Conservation (phyloP, 768 basidiomycete species). For the Cystofilobasidium ferigula region DNA sequence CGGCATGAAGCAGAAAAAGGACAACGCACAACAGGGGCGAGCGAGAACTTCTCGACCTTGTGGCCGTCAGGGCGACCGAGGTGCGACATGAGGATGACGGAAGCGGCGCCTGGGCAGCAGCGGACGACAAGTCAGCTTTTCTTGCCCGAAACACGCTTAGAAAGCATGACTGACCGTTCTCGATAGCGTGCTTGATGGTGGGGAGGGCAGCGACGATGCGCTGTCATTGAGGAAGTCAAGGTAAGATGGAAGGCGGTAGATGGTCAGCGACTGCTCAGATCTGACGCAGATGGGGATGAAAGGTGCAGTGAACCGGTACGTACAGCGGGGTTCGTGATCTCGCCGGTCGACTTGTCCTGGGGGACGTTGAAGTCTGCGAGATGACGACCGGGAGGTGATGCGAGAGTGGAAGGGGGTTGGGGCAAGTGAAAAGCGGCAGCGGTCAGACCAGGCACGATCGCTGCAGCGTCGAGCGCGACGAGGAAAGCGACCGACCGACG, state of each 20-base stretch:
- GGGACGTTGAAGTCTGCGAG: constrained; percentile 90
- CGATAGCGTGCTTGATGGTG: constrained; percentile 84
- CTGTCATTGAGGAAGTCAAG: constrained; percentile 42
- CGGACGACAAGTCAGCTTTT: not conserved
- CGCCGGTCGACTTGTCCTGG: constrained; percentile 59
- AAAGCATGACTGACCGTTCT: constrained; percentile 50
- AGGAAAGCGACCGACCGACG: constrained; percentile 13
- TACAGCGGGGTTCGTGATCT: constrained; percentile 94
- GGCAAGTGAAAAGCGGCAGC: not conserved
- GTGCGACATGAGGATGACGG: constrained; percentile 92
- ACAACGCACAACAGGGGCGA: constrained; percentile 55
- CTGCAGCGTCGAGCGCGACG: not conserved
- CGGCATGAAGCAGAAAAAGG: not conserved
- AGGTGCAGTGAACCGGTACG: constrained; percentile 36
- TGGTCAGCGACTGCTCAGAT: too few species aligned
- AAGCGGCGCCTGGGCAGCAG: constrained; percentile 44
- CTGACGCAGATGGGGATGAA: not conserved
- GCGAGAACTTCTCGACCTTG: constrained; percentile 74
- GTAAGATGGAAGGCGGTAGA: not conserved
- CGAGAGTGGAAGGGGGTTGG: too few species aligned
- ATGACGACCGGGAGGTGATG: not conserved
- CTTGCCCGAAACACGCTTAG: not conserved
- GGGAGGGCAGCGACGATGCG: constrained; percentile 94
- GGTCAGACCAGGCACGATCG: not conserved
- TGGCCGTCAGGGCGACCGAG: constrained; percentile 94